Evolutionary conservation across 2,329 filamentous ascomycete species (phyloP).

Genomic region (Pseudocercospora macadamiae): DNA sequence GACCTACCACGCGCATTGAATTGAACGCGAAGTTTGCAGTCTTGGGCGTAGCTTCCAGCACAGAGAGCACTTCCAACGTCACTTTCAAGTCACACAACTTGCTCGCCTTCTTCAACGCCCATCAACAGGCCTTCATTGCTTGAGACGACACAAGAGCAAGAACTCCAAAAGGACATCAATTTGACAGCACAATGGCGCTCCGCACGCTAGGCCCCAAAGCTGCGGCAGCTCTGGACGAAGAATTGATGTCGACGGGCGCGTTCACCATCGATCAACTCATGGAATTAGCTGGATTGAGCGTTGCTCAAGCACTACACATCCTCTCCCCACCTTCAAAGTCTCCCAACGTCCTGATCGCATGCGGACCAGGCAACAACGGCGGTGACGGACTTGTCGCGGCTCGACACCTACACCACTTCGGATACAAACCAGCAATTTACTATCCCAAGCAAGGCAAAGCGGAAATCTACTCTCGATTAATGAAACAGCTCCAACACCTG

Average conservation of each 20-base stretch:
- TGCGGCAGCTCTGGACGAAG: constrained; percentile 84
- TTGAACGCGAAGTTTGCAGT: no score
- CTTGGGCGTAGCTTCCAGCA: no score
- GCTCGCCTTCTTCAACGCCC: no score
- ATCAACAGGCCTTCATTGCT: no score
- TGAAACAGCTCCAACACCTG: constrained; percentile 82
- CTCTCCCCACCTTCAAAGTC: constrained; percentile 77
- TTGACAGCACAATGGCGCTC: constrained; percentile 31
- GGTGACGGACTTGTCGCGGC: constrained; percentile 95
- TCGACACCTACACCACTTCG: constrained; percentile 87
- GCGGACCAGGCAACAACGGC: constrained; percentile 78
- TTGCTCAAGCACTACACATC: constrained; percentile 87
- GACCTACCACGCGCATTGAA: no score
- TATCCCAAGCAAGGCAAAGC: constrained; percentile 92
- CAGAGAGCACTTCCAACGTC: no score
- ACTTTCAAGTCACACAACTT: no score
- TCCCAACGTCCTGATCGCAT: constrained; percentile 79
- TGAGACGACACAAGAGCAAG: no score
- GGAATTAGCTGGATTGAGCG: constrained; percentile 91
- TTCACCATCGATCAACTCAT: constrained; percentile 97
- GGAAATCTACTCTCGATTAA: constrained; percentile 84
- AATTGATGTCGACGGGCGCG: constrained; percentile 85
- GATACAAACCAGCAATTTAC: constrained; percentile 85
- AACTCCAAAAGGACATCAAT: no score
- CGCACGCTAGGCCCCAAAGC: constrained; percentile 80